Evolutionary conservation across 176 grass and related monocot species (phyloP), one percentile per base, ranked within the genome.

Genomic region (Bolboschoenus planiculmis): DNA sequence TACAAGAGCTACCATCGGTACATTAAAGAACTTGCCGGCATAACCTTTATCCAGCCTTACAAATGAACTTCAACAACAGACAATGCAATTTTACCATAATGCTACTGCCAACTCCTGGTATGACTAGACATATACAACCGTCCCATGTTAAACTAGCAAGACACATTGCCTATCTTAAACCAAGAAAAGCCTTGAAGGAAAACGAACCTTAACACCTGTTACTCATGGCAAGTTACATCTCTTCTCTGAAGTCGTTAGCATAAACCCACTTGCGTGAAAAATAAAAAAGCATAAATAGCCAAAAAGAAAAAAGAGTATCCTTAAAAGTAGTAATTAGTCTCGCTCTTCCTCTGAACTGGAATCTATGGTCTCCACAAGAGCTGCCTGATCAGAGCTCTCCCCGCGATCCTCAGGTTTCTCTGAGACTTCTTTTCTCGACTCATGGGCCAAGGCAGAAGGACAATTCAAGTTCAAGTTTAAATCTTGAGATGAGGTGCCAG

Each of bases 391-490:
- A 27, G 20, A 39, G 53, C 58, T 33, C 39, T 82, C 79, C 56
- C 1, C 20, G 27, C 0, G 54, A 56, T 63, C 57, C 42, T 62
- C 37, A 30, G 33, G 30, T 35, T 82, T 82, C 80, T 82, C 80
- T 44, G 42, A 1, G 14, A 43, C 10, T 82, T 82, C 80, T 24
- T 64, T 82, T 43, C 55, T 80, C 13, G 14, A 56, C 51, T 80
- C 34, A 2, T 60, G 20, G 4, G 54, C 54, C 36, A 60, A 40
- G n/a, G 31, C 33, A 14, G 31, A 58, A 60, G 78, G 78, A 10
- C 54, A 80, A 46, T 66, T 82, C 58, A 82, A 50, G 56, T 66
- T 82, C 58, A 82, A 50, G 56, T 82, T 82, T 23, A 82, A 65
- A 82, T 29, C 43, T 18, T 29, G 26, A 3, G 72, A 48, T 50